Evolutionary conservation across 352 stramenopile species (phyloP), one percentile per base, ranked within the genome.

Genomic region (Globisporangium paddicum): DNA sequence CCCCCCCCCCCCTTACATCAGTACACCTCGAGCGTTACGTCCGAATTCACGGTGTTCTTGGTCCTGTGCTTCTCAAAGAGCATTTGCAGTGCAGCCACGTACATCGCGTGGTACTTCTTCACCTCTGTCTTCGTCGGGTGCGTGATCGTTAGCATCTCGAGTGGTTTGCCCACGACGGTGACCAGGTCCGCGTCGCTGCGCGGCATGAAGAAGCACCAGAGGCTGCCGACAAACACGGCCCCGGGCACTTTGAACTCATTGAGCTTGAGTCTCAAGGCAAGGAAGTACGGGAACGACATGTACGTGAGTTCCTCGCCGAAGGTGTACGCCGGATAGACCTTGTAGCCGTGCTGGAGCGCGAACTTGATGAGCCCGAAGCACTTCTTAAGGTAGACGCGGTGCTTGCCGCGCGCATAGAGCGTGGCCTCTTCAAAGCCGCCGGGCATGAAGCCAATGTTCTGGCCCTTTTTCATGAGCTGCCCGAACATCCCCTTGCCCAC

Each of bases 401-500:
- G 93, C 38, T 79, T 75, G 3, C 76, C 76, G 16, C 76, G 74
- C 45, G 78, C 66, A 48, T 80, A 96, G 13, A 98, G 62, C 18
- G 94, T 97, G 7, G 92, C 93, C 72, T 98, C 95, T 67, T 98
- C 90, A 62, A 98, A 97, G 14, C 95, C 95, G 13, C 95, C 95
- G 0, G 95, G 93, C 16, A 96, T 65, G 21, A 98, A 64, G 19
- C 68, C 82, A 59, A 95, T 35, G 67, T 92, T 96, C 38, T 81
- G 66, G 0, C 70, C 70, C 1, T 69, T 67, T 7, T 49, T 58
- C 77, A 90, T 86, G 44, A 91, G 66, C 3, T 34, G 37, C 5
- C 68, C 60, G 58, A 93, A 86, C n/a, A 51, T 83, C 0, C 38
- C 4, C 64, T 84, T 90, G 40, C 40, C 65, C 18, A 82, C 73